Conservation (phyloP, 805 yeast genomes). For the Kodamaea restingae region DNA sequence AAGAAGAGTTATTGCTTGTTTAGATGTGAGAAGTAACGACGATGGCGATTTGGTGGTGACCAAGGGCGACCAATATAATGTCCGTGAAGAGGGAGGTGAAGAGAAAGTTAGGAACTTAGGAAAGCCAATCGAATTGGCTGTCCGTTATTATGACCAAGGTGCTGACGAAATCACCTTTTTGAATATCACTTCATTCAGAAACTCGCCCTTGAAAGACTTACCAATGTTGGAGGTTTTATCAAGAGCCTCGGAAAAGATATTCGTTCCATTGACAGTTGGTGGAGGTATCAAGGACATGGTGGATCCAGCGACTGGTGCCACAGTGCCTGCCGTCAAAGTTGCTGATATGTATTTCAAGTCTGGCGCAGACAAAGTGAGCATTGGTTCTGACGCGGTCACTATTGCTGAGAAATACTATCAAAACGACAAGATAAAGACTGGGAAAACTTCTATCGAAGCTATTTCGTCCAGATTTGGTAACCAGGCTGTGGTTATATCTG, state of each 20-base stretch:
- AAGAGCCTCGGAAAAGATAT: constrained; percentile 80
- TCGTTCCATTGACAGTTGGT: constrained; percentile 97
- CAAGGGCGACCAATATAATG: constrained; percentile 98
- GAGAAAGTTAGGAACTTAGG: constrained; percentile 85
- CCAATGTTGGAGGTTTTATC: constrained; percentile 93
- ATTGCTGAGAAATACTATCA: constrained; percentile 83
- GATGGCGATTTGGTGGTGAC: constrained; percentile 95
- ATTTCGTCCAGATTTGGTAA: constrained; percentile 89
- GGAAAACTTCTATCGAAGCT: constrained; percentile 86
- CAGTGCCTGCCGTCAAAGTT: constrained; percentile 80
- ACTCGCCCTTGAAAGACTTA: constrained; percentile 86
- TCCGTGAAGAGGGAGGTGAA: constrained; percentile 56
- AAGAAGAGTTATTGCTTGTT: constrained; percentile 89
- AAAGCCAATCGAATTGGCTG: constrained; percentile 93
- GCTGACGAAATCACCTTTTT: constrained; percentile 96
- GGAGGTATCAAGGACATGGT: constrained; percentile 93
- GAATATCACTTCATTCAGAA: constrained; percentile 92
- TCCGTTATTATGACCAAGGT: constrained; percentile 86
- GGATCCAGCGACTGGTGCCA: constrained; percentile 74
- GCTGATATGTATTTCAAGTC: constrained; percentile 90
- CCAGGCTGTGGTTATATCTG: constrained; percentile 96
- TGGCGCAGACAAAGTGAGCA: constrained; percentile 97
- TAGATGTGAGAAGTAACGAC: constrained; percentile 95
- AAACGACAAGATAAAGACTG: constrained; percentile 54
- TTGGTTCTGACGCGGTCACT: constrained; percentile 94